Percentiles rank a stretch among this genome's conserved stretches.
These are phyloP conservation scores for Fusarium decemcellulare DNA, from an alignment of 2,329 filamentous ascomycete genomes.

Conservation along the genomic window DNA sequence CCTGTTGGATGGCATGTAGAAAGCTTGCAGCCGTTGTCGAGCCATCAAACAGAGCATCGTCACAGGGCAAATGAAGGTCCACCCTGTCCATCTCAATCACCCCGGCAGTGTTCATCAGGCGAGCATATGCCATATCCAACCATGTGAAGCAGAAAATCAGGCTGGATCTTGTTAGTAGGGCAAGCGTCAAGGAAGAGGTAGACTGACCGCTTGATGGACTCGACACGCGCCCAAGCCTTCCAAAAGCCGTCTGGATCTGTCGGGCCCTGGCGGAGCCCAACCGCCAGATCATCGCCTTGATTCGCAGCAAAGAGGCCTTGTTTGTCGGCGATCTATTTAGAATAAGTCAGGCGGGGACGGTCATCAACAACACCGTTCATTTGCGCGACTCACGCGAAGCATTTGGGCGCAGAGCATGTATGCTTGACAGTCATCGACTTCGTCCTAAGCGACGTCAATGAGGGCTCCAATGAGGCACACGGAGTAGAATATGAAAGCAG, in stretches of 20 bases:
- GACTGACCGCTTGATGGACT: slow-evolving; percentile 25
- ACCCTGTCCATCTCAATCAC: slow-evolving; percentile 23
- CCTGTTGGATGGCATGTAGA: neutral
- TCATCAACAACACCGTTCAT: too few relatives aligned
- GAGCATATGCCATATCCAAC: slow-evolving; percentile 25
- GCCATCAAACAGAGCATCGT: slow-evolving; percentile 19
- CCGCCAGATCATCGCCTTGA: neutral
- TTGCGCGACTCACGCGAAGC: slow-evolving; percentile 10
- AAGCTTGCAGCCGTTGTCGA: slow-evolving; percentile 11
- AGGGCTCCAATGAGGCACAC: neutral
- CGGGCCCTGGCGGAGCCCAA: neutral
- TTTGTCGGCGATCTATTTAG: slow-evolving; percentile 2
- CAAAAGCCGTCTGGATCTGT: slow-evolving; percentile 1
- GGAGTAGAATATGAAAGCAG: neutral
- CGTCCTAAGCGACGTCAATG: slow-evolving; percentile 3
- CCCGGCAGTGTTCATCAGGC: slow-evolving; percentile 8
- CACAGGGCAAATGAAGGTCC: slow-evolving; percentile 21
- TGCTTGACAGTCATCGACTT: slow-evolving; percentile 14
- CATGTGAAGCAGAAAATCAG: slow-evolving; percentile 16
- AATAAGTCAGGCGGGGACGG: neutral
- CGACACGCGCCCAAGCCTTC: slow-evolving; percentile 23
- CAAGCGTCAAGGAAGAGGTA: neutral
- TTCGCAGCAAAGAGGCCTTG: slow-evolving; percentile 16
- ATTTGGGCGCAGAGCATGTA: slow-evolving; percentile 16
- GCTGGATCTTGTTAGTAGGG: neutral